These are phyloP conservation scores for Pseudocercospora pini-densiflorae DNA, from an alignment of 2,329 filamentous ascomycete species.

Conservation along the genomic window DNA sequence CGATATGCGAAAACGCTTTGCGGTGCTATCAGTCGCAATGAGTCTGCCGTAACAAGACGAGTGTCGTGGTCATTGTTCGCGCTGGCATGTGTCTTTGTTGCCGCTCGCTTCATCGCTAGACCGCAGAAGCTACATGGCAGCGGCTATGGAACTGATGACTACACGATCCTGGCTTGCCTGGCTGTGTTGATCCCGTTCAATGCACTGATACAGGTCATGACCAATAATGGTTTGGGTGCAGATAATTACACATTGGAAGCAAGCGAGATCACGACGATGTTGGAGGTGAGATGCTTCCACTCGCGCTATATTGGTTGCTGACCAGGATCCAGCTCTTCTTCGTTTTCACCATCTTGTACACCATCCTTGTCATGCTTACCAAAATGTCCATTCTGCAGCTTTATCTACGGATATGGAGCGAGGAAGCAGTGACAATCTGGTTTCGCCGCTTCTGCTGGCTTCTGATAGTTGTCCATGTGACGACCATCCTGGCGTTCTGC, in stretches of 20 bases:
- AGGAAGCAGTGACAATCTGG: slow-evolving; percentile 25
- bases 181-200: slow-evolving; percentile 24
- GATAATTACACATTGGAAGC: slow-evolving; percentile 27
- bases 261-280: slow-evolving; percentile 22
- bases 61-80: slow-evolving; percentile 26
- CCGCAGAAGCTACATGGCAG: slow-evolving; percentile 27
- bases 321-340: slow-evolving; percentile 23
- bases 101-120: slow-evolving; percentile 23
- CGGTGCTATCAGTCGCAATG: slow-evolving; percentile 21
- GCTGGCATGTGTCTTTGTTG: slow-evolving; percentile 25
- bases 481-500: slow-evolving; percentile 23
- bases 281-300: too few species aligned
- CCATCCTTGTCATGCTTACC: slow-evolving; percentile 25
- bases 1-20: slow-evolving; percentile 25
- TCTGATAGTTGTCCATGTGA: slow-evolving; percentile 19
- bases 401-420: slow-evolving; percentile 29
- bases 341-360: slow-evolving; percentile 28
- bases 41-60: slow-evolving; percentile 12
- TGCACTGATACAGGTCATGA: slow-evolving; percentile 25
- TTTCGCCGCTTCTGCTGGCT: slow-evolving; percentile 27
- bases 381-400: slow-evolving; percentile 27
- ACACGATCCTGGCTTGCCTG: slow-evolving; percentile 24
- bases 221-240: slow-evolving; percentile 23
- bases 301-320: too few species aligned
- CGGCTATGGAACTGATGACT: slow-evolving; percentile 29